These are phyloP conservation scores for Pseudocercospora vitis DNA, from an alignment of 2,329 filamentous ascomycete genomes.

Conservation along the genomic window DNA sequence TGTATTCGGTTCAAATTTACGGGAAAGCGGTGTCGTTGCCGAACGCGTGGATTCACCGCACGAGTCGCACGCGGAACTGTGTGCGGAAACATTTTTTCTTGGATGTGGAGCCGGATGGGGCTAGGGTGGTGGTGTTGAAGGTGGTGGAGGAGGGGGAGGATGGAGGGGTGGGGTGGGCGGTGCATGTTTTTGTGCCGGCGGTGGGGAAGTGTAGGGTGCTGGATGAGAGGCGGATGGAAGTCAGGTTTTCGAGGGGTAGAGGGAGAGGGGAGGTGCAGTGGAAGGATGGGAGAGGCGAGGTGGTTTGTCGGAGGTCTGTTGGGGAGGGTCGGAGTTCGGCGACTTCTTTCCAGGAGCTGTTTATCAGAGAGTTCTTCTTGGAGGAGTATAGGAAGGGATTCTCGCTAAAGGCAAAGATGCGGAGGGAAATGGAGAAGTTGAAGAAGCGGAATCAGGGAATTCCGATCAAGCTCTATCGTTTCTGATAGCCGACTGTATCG, in stretches of 20 bases:
- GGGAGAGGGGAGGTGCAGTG: background rate
- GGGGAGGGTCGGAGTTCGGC: too few relatives aligned
- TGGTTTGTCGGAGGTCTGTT: background rate
- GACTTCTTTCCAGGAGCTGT: too few relatives aligned
- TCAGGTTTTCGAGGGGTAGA: background rate
- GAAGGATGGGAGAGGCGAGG: background rate
- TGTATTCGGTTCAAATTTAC: background rate
- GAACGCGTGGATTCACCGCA: background rate
- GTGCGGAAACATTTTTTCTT: background rate
- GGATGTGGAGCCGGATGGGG: background rate
- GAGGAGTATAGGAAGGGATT: background rate
- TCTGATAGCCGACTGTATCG: constrained; percentile 14
- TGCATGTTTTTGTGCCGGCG: background rate
- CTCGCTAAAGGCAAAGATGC: background rate
- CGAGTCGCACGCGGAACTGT: background rate
- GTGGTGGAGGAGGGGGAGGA: background rate
- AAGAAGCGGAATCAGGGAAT: too few relatives aligned
- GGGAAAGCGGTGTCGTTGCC: background rate
- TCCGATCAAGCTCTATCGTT: background rate
- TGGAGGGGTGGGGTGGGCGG: too few relatives aligned
- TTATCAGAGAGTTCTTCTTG: background rate
- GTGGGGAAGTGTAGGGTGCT: background rate
- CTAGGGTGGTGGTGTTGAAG: background rate
- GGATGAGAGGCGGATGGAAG: background rate
- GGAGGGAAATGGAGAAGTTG: background rate